Percentiles rank a stretch among this genome's conserved stretches.
phyloP scores from a whole-genome alignment of 352 stramenopile species.

The Phytophthora cactorum region DNA sequence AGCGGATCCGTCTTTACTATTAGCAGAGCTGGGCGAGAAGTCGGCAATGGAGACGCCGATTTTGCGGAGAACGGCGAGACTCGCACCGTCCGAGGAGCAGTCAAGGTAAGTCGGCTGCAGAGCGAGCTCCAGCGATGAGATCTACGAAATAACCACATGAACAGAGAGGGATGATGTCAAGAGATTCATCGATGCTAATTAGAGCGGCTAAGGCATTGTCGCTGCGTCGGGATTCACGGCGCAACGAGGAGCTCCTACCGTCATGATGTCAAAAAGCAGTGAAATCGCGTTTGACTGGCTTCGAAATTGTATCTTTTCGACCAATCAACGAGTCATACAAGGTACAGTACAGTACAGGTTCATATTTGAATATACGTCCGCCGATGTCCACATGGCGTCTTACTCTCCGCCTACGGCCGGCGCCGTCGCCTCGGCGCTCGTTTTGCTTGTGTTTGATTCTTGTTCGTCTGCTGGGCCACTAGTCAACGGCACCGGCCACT shows the following conservation, averaged over 20 bases:
- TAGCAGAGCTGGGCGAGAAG: neutral
- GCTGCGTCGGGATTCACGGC: neutral
- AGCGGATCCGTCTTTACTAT: neutral
- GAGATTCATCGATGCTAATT: neutral
- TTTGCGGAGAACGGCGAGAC: conserved; percentile 55
- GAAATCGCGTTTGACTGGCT: conserved; percentile 15
- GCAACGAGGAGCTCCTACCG: conserved; percentile 17
- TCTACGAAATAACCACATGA: conserved; percentile 12
- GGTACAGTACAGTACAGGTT: conserved; percentile 40
- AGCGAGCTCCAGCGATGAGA: conserved; percentile 38
- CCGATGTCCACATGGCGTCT: conserved; percentile 23
- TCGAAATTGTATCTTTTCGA: conserved; percentile 6
- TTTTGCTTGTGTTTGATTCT: conserved; percentile 24
- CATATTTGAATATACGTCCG: conserved; percentile 37
- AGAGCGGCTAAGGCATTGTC: conserved; percentile 3
- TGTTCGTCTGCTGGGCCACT: conserved; percentile 24
- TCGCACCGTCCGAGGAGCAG: conserved; percentile 62
- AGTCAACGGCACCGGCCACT: conserved; percentile 32
- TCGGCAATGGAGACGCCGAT: conserved; percentile 49
- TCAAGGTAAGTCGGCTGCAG: conserved; percentile 73
- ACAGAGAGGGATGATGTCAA: conserved; percentile 15
- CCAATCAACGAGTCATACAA: conserved; percentile 20
- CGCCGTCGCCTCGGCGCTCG: conserved; percentile 10
- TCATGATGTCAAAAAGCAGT: conserved; percentile 28
- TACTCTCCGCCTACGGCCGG: conserved; percentile 24